These are phyloP conservation scores for Fusarium newnesense DNA, from an alignment of 2,329 filamentous ascomycete genomes.

Conservation along the genomic window DNA sequence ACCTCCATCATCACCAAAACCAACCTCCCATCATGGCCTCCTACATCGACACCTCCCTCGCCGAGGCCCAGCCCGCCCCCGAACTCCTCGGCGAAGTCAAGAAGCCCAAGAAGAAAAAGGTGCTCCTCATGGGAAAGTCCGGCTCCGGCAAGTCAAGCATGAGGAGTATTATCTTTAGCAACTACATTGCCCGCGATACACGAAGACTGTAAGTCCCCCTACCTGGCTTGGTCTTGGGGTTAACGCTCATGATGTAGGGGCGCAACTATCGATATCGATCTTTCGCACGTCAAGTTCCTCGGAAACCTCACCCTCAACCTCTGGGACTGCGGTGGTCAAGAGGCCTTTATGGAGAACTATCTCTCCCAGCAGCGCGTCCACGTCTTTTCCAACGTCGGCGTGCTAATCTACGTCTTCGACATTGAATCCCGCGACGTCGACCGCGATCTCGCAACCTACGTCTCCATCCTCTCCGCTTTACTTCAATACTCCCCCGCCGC, in stretches of 20 bases:
- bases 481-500: constrained; percentile 84
- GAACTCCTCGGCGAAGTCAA: constrained; percentile 64
- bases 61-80: constrained; percentile 43
- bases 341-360: constrained; percentile 99
- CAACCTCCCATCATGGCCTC: constrained; percentile 44
- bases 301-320: constrained; percentile 97
- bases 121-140: constrained; percentile 92
- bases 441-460: constrained; percentile 91
- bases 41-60: constrained; percentile 47
- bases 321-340: constrained; percentile 98
- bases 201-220: constrained; percentile 70
- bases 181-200: constrained; percentile 97
- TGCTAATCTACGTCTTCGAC: constrained; percentile 99
- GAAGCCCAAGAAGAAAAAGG: constrained; percentile 86
- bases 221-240: neutral
- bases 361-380: constrained; percentile 94
- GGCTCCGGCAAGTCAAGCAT: constrained; percentile 98
- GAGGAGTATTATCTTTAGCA: constrained; percentile 98
- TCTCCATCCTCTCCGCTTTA: constrained; percentile 87
- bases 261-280: constrained; percentile 97
- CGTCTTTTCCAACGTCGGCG: constrained; percentile 95
- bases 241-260: constrained; percentile 59
- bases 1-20: neutral
- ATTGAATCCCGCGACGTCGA: constrained; percentile 96
- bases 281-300: constrained; percentile 98